Percentiles rank a stretch among this genome's conserved stretches.
Conservation (phyloP, 169 alveolate species). For the Theileria annulata region DNA sequence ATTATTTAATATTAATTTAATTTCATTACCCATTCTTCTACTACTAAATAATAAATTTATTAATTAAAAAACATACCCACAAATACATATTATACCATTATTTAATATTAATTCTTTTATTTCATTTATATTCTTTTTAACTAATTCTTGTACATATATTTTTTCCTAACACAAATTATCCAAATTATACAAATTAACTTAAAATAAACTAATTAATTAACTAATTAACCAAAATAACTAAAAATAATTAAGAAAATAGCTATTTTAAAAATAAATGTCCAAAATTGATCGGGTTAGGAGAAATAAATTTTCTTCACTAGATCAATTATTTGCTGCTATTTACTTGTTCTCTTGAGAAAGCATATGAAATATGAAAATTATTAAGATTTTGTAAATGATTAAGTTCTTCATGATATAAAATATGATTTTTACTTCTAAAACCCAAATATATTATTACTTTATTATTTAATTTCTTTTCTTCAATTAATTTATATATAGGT, state of each 20-base stretch:
- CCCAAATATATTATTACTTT: constrained; percentile 37
- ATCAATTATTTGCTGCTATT: too few relatives aligned
- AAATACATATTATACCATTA: constrained; percentile 37
- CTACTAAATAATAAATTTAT: constrained; percentile 30
- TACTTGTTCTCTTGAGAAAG: constrained; percentile 55
- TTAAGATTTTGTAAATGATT: constrained; percentile 8
- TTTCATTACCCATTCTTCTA: constrained; percentile 58
- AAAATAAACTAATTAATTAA: too few relatives aligned
- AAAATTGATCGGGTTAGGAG: too few relatives aligned
- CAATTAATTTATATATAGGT: neutral
- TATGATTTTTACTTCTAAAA: constrained; percentile 26
- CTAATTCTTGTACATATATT: constrained; percentile 42
- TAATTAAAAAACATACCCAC: constrained; percentile 53
- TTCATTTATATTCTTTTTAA: constrained; percentile 14
- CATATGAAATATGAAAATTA: constrained; percentile 37
- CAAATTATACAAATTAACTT: neutral
- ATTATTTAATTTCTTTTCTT: neutral
- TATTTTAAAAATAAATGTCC: too few relatives aligned
- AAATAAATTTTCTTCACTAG: too few relatives aligned
- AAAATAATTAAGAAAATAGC: neutral
- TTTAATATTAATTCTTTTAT: neutral
- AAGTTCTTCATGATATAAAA: constrained; percentile 55
- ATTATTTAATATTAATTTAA: constrained; percentile 46
- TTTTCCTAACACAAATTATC: constrained; percentile 30
- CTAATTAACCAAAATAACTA: too few relatives aligned